These are phyloP conservation scores for Myriosclerotinia duriaeana DNA, from an alignment of 2,329 filamentous ascomycete species.

Conservation along the genomic window DNA sequence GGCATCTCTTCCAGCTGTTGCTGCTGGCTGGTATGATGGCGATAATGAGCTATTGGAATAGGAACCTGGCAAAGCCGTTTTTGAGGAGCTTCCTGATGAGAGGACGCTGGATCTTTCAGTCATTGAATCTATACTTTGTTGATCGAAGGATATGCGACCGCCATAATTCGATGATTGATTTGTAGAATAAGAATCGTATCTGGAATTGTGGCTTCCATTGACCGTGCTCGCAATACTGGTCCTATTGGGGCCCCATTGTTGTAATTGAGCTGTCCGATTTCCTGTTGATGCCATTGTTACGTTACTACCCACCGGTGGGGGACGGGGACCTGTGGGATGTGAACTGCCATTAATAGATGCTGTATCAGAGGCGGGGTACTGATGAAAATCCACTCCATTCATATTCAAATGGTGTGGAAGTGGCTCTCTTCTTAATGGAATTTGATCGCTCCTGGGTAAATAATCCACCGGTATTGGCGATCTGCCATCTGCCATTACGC, in stretches of 20 bases:
- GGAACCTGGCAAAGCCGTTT: slow-evolving; percentile 54
- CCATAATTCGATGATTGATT: slow-evolving; percentile 36
- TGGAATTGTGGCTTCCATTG: slow-evolving; percentile 54
- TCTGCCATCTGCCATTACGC: slow-evolving; percentile 60
- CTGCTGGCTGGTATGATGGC: slow-evolving; percentile 32
- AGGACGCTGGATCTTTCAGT: slow-evolving; percentile 57
- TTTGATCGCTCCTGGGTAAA: slow-evolving; percentile 65
- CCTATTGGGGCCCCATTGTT: slow-evolving; percentile 66
- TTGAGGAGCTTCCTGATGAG: slow-evolving; percentile 55
- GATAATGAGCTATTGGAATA: slow-evolving; percentile 55
- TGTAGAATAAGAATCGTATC: slow-evolving; percentile 63
- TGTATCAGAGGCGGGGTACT: slow-evolving; percentile 75
- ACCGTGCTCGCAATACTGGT: slow-evolving; percentile 53
- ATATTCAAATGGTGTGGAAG: slow-evolving; percentile 83
- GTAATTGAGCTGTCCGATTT: slow-evolving; percentile 67
- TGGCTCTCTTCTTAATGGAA: slow-evolving; percentile 65
- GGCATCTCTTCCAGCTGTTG: slow-evolving; percentile 47
- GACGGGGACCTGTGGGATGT: slow-evolving; percentile 61
- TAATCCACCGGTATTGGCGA: slow-evolving; percentile 73
- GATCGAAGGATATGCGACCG: slow-evolving; percentile 56
- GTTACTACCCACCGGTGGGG: slow-evolving; percentile 57
- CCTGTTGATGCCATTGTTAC: slow-evolving; percentile 71
- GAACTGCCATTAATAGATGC: slow-evolving; percentile 51
- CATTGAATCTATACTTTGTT: slow-evolving; percentile 63
- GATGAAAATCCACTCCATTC: slow-evolving; percentile 75